These are phyloP conservation scores for Penicillium palitans DNA, from an alignment of 2,329 filamentous ascomycete genomes.

Conservation along the genomic window DNA sequence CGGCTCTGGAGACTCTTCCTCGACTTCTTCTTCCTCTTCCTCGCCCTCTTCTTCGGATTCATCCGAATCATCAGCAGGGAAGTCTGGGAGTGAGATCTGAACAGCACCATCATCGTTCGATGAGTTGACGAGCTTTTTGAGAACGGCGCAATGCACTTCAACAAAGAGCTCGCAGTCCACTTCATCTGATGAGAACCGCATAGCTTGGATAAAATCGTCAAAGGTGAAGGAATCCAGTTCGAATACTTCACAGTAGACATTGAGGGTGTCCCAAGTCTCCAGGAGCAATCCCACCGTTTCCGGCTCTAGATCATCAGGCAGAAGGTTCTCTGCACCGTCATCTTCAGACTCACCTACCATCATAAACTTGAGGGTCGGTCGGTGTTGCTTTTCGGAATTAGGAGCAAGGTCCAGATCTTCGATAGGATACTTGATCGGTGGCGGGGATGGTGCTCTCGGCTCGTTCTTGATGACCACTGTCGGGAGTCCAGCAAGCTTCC, in stretches of 20 bases:
- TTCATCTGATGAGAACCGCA: slow-evolving; percentile 73
- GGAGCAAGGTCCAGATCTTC: slow-evolving; percentile 85
- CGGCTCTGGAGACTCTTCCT: slow-evolving; percentile 52
- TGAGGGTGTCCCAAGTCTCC: slow-evolving; percentile 94
- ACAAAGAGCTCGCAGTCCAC: slow-evolving; percentile 80
- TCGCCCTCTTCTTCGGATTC: slow-evolving; percentile 62
- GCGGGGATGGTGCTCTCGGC: slow-evolving; percentile 64
- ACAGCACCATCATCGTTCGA: slow-evolving; percentile 73
- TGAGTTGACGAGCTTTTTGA: slow-evolving; percentile 80
- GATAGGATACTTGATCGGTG: slow-evolving; percentile 88
- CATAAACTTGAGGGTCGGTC: slow-evolving; percentile 77
- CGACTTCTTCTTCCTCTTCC: slow-evolving; percentile 37
- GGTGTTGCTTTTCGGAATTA: slow-evolving; percentile 60
- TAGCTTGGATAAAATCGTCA: slow-evolving; percentile 88
- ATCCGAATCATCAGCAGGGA: slow-evolving; percentile 70
- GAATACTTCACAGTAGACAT: slow-evolving; percentile 96
- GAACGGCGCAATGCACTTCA: slow-evolving; percentile 85
- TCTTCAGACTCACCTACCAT: slow-evolving; percentile 63
- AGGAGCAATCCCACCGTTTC: slow-evolving; percentile 81
- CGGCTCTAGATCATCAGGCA: slow-evolving; percentile 64
- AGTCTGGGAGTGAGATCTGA: slow-evolving; percentile 73
- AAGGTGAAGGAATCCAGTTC: slow-evolving; percentile 95
- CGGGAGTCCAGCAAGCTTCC: slow-evolving; percentile 33
- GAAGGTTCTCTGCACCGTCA: slow-evolving; percentile 48
- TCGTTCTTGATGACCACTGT: slow-evolving; percentile 49